Conservation (phyloP, 805 yeast genomes). For the Naumovozyma dairenensis region DNA sequence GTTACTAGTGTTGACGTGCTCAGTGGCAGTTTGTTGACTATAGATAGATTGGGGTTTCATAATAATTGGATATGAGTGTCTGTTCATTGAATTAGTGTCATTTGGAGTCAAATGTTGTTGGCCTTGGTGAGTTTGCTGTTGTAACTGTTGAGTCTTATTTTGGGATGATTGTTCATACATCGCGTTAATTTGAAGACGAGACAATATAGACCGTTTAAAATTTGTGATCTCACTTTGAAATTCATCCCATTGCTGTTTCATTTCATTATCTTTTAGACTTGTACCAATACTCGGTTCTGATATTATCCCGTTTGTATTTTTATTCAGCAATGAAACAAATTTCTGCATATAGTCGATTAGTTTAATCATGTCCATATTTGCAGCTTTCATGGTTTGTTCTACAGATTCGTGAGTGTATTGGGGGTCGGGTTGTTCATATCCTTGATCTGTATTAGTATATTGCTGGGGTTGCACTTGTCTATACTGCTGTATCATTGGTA, state of each 20-base stretch:
- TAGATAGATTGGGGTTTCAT: too few species aligned
- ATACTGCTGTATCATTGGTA: too few species aligned
- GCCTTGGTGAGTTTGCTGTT: conserved; percentile 3
- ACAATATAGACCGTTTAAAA: conserved; percentile 4
- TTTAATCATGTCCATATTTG: conserved; percentile 7
- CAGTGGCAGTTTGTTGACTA: too few species aligned
- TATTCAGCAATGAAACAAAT: conserved; percentile 1
- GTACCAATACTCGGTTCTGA: neutral
- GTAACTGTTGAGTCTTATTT: conserved; percentile 8
- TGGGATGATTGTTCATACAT: neutral
- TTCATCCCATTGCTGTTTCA: conserved; percentile 8
- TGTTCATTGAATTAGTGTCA: too few species aligned
- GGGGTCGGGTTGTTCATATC: conserved; percentile 26
- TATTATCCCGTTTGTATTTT: too few species aligned
- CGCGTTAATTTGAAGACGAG: conserved; percentile 5
- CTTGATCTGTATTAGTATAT: too few species aligned
- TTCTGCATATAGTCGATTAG: conserved; percentile 5
- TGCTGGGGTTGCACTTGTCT: neutral
- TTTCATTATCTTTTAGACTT: neutral
- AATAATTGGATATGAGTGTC: too few species aligned
- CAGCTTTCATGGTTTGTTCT: conserved; percentile 3
- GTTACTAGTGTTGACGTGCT: too few species aligned
- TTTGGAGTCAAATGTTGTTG: conserved; percentile 3
- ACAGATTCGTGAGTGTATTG: conserved; percentile 35
- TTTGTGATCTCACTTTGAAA: conserved; percentile 6